These are phyloP conservation scores for Didymella lethalis DNA, from an alignment of 2,329 filamentous ascomycete genomes.

Conservation along the genomic window DNA sequence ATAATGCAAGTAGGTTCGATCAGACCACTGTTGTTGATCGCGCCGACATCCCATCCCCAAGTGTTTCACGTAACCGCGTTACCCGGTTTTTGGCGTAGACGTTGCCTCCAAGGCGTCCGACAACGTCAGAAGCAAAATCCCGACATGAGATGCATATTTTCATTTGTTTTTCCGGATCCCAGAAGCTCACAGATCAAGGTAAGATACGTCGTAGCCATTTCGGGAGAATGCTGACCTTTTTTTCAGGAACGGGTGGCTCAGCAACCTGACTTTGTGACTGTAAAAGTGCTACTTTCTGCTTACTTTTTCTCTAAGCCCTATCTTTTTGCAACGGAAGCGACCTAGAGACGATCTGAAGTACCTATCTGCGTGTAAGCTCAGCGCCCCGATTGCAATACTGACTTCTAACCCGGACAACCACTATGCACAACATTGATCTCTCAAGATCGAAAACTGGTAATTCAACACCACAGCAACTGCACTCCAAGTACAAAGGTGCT, in stretches of 20 bases:
- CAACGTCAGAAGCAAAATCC: slow-evolving; percentile 41
- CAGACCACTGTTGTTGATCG: slow-evolving; percentile 41
- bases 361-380: not conserved
- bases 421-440: not conserved
- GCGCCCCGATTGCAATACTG: not conserved
- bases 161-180: not conserved
- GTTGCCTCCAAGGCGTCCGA: slow-evolving; percentile 40
- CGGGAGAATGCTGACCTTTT: not conserved
- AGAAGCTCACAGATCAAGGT: not conserved
- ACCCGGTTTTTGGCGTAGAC: slow-evolving; percentile 50
- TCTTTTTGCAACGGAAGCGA: not conserved
- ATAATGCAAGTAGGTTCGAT: slow-evolving; percentile 47
- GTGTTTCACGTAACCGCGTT: slow-evolving; percentile 46
- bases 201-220: not conserved
- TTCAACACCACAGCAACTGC: not conserved
- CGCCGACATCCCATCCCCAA: slow-evolving; percentile 48
- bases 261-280: not conserved
- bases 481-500: slow-evolving; percentile 18
- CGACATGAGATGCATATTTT: slow-evolving; percentile 9
- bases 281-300: not conserved
- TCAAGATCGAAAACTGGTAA: not conserved
- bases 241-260: not conserved
- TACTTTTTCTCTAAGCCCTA: not conserved
- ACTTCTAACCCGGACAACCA: not conserved
- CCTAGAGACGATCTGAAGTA: not conserved